These are phyloP conservation scores for Trypanosoma vivax DNA, from an alignment of 208 protist species.

Conservation along the genomic window DNA sequence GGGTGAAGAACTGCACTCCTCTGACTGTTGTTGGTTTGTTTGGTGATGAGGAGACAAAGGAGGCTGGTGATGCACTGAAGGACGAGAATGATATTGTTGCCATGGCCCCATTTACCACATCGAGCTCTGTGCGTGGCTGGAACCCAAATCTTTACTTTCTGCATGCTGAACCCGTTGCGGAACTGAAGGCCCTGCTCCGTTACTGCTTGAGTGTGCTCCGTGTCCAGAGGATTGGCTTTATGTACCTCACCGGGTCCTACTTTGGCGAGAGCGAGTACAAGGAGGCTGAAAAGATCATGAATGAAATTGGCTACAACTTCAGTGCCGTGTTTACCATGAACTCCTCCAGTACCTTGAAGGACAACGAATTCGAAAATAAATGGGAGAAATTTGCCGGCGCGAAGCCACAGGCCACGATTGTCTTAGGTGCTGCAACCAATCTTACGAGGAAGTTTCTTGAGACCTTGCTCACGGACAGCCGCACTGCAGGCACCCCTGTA, in stretches of 20 bases:
- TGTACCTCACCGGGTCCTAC: background rate
- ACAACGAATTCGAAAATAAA: background rate
- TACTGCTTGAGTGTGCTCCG: background rate
- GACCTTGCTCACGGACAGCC: background rate
- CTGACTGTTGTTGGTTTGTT: conserved; percentile 15
- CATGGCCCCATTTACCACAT: background rate
- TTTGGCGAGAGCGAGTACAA: background rate
- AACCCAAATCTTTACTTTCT: background rate
- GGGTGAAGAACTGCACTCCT: too few relatives aligned
- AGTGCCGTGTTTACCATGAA: background rate
- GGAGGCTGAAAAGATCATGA: background rate
- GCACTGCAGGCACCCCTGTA: background rate
- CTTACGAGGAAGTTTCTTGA: background rate
- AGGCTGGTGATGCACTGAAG: too few relatives aligned
- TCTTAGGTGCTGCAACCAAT: background rate
- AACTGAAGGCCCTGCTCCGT: background rate
- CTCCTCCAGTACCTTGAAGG: background rate
- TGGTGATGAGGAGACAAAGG: too few relatives aligned
- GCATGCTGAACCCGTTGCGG: background rate
- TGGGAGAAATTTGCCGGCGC: background rate
- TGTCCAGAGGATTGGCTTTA: background rate
- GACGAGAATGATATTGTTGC: background rate
- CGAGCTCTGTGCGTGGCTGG: background rate
- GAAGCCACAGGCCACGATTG: background rate
- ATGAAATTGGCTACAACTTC: background rate